Conservation (phyloP, 2,329 filamentous ascomycete species). For the Penicillium rolfsii region DNA sequence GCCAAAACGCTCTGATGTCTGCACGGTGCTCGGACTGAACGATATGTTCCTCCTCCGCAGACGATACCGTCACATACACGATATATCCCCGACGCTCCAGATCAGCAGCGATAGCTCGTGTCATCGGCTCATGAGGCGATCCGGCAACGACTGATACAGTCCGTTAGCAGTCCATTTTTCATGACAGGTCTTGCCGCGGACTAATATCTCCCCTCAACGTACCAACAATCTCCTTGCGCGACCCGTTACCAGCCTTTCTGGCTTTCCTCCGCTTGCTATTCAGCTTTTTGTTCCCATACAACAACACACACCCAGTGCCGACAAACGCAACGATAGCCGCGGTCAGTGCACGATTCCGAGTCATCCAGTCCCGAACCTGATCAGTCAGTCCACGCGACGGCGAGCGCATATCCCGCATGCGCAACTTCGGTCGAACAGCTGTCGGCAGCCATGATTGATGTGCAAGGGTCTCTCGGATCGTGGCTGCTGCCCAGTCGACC, state of each 20-base stretch:
- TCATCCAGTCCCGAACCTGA: conserved; percentile 70
- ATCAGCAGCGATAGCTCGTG: conserved; percentile 79
- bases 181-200: conserved; percentile 14
- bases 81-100: conserved; percentile 90
- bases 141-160: conserved; percentile 72
- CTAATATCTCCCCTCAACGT: conserved; percentile 29
- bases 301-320: conserved; percentile 63
- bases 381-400: conserved; percentile 52
- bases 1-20: conserved; percentile 78
- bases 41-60: conserved; percentile 79
- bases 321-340: conserved; percentile 71
- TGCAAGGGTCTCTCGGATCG: conserved; percentile 70
- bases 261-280: conserved; percentile 71
- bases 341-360: conserved; percentile 71
- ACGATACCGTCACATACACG: conserved; percentile 85
- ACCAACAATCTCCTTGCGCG: conserved; percentile 78
- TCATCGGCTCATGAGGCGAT: conserved; percentile 81
- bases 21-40: conserved; percentile 75
- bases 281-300: conserved; percentile 64
- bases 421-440: conserved; percentile 61
- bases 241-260: conserved; percentile 77
- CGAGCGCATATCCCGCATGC: conserved; percentile 32
- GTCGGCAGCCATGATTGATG: conserved; percentile 74
- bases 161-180: conserved; percentile 19
- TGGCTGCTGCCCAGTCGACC: conserved; percentile 73